Base-by-base conservation (phyloP, 1,284 basidiomycete genomes). In the Tremellales sp. region DNA sequence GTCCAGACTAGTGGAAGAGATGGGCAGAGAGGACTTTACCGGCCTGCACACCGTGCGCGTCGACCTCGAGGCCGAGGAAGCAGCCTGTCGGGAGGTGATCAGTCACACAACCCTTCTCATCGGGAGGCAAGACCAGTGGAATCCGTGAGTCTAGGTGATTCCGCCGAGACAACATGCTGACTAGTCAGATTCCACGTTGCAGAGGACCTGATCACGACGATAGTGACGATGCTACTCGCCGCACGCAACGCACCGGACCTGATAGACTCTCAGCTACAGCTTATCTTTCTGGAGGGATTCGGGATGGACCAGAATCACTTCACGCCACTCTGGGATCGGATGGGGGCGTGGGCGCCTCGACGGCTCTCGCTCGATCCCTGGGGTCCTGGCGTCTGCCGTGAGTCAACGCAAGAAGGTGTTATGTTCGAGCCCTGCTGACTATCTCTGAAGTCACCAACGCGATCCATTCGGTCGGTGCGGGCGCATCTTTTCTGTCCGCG, bases 121-220 rank as follows among this genome's bases (percentile, higher is more conserved):
- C 21, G 59, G 58, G 0, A 45, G 71, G 21, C 68, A 69, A 48
- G 68, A 70, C 56, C 57, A 62, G 36, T 70, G 68, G 68, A 69
- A 69, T 53, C 69, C 69, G 65, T 70, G 45, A 59, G 69, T 58
- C n/a, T n/a, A 24, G n/a, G 33, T 46, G n/a, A 3, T 40, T 23
- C 13, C 8, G 22, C 10, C 11, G n/a, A n/a, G n/a, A n/a, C n/a
- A n/a, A n/a, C n/a, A n/a, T n/a, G 24, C 43, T 50, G 26, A 47
- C 36, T n/a, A n/a, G 3, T 13, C 33, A 67, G 67, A 2, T 72
- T 71, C 47, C 71, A 73, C 47, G 67, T 70, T 31, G 64, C 67
- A 1, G 71, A 73, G 45, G 71, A 73, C 53, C 54, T 73, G 10
- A 57, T 73, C 40, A 72, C 68, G 1, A 70, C 68, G 1, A 48